Conservation (phyloP, 192 early-diverging fungal species). For the Podila epicladia region DNA sequence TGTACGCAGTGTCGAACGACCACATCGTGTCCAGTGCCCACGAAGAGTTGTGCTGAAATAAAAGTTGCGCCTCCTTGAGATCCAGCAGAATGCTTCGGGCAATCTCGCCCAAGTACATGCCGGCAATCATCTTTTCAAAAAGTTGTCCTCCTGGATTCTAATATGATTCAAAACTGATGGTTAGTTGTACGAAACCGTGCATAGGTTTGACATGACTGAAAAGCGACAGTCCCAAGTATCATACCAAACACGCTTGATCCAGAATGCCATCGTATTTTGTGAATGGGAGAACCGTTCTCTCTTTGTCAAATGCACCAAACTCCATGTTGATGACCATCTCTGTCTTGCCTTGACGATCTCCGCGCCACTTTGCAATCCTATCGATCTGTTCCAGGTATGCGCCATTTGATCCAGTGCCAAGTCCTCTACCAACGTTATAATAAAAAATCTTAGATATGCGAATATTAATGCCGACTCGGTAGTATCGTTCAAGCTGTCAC, state of each 20-base stretch:
- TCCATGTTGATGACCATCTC: conserved; percentile 96
- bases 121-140: conserved; percentile 95
- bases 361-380: conserved; percentile 56
- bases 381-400: conserved; percentile 87
- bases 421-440: conserved; percentile 54
- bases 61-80: conserved; percentile 77
- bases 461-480: background rate
- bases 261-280: conserved; percentile 88
- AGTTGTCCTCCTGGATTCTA: conserved; percentile 80
- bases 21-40: conserved; percentile 69
- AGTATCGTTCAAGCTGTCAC: background rate
- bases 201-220: background rate
- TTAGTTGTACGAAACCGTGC: background rate
- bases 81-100: conserved; percentile 80
- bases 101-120: conserved; percentile 94
- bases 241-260: conserved; percentile 78
- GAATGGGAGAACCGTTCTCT: conserved; percentile 81
- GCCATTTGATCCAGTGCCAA: conserved; percentile 96
- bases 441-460: background rate
- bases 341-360: background rate
- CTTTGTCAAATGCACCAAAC: conserved; percentile 93
- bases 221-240: background rate
- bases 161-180: too few species aligned
- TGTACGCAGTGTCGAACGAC: conserved; percentile 77
- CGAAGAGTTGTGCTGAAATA: conserved; percentile 73